Conservation (phyloP, 805 yeast genomes). For the Starmerella riodocensis region DNA sequence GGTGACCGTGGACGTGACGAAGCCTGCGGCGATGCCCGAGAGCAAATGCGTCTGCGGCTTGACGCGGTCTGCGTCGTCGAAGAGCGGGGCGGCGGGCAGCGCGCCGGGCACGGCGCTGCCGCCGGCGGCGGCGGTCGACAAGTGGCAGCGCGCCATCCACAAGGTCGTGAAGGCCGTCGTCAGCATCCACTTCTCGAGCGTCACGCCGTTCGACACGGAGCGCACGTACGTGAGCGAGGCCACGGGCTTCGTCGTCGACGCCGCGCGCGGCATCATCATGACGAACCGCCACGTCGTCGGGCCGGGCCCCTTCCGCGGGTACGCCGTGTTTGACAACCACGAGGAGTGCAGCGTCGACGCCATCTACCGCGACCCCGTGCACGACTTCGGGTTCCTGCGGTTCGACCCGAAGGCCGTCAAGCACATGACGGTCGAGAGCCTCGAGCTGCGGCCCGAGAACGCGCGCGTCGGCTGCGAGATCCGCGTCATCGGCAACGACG, state of each 20-base stretch:
- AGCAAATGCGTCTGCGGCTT: conserved; percentile 72
- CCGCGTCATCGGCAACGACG: conserved; percentile 91
- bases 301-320: conserved; percentile 86
- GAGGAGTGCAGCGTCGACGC: conserved; percentile 83
- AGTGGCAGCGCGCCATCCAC: conserved; percentile 74
- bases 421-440: conserved; percentile 56
- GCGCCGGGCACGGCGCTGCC: no score
- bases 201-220: conserved; percentile 79
- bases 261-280: conserved; percentile 64
- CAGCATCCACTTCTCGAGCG: conserved; percentile 76
- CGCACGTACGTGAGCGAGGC: conserved; percentile 65
- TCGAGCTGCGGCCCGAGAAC: conserved; percentile 61
- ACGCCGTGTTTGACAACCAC: conserved; percentile 85
- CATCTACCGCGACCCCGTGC: conserved; percentile 85
- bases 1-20: conserved; percentile 89
- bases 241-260: conserved; percentile 90
- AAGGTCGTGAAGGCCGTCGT: conserved; percentile 76
- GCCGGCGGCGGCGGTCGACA: conserved; percentile 14
- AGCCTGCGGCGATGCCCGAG: conserved; percentile 84
- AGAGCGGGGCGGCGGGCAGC: conserved; percentile 43
- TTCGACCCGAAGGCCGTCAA: conserved; percentile 61
- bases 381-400: conserved; percentile 80
- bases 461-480: conserved; percentile 89
- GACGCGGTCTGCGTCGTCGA: conserved; percentile 57
- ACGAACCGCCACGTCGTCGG: conserved; percentile 94